These are phyloP conservation scores for Leucocoprinus birnbaumii DNA, from an alignment of 768 basidiomycete genomes.

Conservation along the genomic window DNA sequence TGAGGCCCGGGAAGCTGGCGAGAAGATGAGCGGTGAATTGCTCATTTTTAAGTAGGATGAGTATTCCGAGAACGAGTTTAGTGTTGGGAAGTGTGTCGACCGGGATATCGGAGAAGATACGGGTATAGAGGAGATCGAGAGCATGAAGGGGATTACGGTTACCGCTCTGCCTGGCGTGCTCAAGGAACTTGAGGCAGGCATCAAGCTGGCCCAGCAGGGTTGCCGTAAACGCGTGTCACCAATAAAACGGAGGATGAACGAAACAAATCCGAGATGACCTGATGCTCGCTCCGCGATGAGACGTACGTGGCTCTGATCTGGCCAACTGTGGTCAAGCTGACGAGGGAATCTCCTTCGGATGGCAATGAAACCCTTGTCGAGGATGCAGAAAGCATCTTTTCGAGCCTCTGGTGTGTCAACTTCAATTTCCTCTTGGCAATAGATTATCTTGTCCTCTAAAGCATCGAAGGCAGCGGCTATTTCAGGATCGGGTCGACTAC, in stretches of 20 bases:
- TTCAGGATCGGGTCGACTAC: conserved; percentile 19
- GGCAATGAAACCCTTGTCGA: background rate
- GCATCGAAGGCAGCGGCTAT: too few species aligned
- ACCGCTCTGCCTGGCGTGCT: background rate
- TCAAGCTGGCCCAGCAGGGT: too few species aligned
- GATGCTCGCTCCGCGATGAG: background rate
- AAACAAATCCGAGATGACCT: background rate
- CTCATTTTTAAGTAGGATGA: background rate
- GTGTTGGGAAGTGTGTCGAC: background rate
- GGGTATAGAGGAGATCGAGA: background rate
- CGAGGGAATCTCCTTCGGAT: background rate
- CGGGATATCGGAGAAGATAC: background rate
- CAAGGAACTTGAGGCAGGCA: background rate
- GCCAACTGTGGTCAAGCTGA: background rate
- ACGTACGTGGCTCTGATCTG: background rate
- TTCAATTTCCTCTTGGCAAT: background rate
- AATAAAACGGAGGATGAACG: background rate
- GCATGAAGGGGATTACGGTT: background rate
- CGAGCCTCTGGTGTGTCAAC: background rate
- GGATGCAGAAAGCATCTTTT: background rate
- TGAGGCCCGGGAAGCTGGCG: background rate
- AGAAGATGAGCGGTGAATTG: background rate
- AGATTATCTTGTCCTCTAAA: background rate
- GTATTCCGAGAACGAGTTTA: background rate
- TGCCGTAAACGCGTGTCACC: background rate